Conservation (phyloP, 2,329 filamentous ascomycete genomes). For the Hypoxylon rubiginosum region DNA sequence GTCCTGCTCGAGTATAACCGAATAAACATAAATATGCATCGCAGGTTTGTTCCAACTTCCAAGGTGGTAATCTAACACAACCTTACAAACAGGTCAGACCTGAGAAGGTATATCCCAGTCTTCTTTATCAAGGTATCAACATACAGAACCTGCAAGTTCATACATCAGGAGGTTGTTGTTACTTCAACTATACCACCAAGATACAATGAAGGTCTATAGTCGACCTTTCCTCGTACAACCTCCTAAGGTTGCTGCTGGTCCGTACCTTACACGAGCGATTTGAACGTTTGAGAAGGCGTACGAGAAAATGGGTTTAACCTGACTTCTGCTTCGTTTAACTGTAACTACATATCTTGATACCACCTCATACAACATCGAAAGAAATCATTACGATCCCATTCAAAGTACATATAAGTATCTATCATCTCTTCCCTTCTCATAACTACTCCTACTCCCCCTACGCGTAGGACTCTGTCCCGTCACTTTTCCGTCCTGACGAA, state of each 20-base stretch:
- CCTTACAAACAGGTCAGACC: background rate
- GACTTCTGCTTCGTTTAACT: background rate
- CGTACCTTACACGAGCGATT: background rate
- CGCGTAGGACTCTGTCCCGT: background rate
- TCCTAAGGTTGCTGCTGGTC: background rate
- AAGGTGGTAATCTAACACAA: slow-evolving; percentile 7
- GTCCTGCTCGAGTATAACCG: slow-evolving; percentile 13
- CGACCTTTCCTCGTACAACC: slow-evolving; percentile 18
- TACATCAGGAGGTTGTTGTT: slow-evolving; percentile 11
- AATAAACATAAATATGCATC: slow-evolving; percentile 9
- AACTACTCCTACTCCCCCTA: no score
- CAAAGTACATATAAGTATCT: background rate
- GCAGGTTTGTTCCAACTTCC: background rate
- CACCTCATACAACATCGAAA: background rate
- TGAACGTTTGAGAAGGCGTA: background rate
- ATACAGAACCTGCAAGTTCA: background rate
- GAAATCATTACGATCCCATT: background rate
- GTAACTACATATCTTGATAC: background rate
- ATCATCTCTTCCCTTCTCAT: background rate
- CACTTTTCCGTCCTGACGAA: no score
- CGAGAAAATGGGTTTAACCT: background rate
- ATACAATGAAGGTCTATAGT: background rate
- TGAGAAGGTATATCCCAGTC: background rate
- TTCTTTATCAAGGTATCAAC: background rate
- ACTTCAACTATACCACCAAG: background rate